phyloP scores from a whole-genome alignment of 2,329 filamentous ascomycete genomes.

The Colletotrichum euphorbiae region DNA sequence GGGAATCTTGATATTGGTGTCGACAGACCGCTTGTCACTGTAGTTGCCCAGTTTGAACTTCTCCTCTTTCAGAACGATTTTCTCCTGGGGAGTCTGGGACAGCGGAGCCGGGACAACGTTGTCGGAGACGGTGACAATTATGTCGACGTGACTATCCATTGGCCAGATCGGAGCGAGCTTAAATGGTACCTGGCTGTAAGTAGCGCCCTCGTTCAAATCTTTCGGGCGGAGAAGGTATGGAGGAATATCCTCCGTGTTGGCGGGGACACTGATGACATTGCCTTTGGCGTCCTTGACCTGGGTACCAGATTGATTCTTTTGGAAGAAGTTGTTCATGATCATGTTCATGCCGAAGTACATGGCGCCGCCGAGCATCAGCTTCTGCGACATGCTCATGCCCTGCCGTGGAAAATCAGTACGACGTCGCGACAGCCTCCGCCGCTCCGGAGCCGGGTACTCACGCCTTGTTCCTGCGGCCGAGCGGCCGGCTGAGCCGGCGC shows the following conservation, averaged over 20 bases:
- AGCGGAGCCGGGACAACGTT: conserved; percentile 77
- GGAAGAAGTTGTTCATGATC: conserved; percentile 64
- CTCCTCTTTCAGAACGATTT: conserved; percentile 82
- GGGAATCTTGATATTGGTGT: conserved; percentile 83
- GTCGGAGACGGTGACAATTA: conserved; percentile 85
- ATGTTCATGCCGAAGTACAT: conserved; percentile 71
- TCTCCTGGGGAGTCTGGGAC: conserved; percentile 72
- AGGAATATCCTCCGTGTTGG: conserved; percentile 69
- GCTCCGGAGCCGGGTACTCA: conserved; percentile 23
- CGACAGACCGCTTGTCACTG: conserved; percentile 80
- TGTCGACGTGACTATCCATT: conserved; percentile 80
- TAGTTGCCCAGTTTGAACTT: conserved; percentile 83
- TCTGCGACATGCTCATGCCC: conserved; percentile 56
- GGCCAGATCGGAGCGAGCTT: conserved; percentile 90
- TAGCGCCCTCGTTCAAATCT: conserved; percentile 68
- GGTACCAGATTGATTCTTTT: conserved; percentile 60
- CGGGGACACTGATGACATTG: conserved; percentile 63
- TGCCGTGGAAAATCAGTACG: conserved; percentile 38
- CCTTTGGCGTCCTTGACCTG: conserved; percentile 64
- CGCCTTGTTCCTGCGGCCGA: conserved; percentile 36
- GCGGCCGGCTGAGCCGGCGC: conserved; percentile 27
- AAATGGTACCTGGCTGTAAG: conserved; percentile 74
- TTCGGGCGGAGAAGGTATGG: conserved; percentile 74
- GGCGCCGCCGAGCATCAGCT: conserved; percentile 62
- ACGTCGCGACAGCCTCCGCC: neutral